These are phyloP conservation scores for Musa schizocarpa DNA, from an alignment of 176 grass and related monocot species.

Conservation along the genomic window DNA sequence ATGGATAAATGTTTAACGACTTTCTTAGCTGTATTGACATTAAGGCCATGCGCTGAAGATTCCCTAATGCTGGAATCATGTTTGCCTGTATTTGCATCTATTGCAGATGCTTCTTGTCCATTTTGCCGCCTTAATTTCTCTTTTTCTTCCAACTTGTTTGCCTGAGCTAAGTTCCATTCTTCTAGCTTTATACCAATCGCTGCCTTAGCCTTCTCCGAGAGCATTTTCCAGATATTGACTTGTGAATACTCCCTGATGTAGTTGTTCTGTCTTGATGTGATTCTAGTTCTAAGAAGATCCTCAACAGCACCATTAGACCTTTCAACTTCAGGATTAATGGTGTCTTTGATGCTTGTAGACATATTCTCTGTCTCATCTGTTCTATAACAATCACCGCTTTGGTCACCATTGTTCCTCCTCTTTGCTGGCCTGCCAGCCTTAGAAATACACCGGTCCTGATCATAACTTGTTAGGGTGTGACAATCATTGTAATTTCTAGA, in stretches of 20 bases:
- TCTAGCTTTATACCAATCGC: slow-evolving; percentile 38
- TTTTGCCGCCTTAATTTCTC: slow-evolving; percentile 15
- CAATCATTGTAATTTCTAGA: neutral
- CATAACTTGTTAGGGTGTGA: slow-evolving; percentile 14
- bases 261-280: slow-evolving; percentile 46
- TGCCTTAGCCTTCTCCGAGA: slow-evolving; percentile 60
- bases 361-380: slow-evolving; percentile 38
- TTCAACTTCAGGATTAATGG: slow-evolving; percentile 30
- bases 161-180: slow-evolving; percentile 35
- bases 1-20: slow-evolving; percentile 41
- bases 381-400: slow-evolving; percentile 23
- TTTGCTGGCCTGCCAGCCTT: slow-evolving; percentile 38
- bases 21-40: slow-evolving; percentile 32
- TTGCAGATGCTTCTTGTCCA: slow-evolving; percentile 24
- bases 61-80: slow-evolving; percentile 23
- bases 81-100: slow-evolving; percentile 26
- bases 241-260: slow-evolving; percentile 49
- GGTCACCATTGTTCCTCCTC: slow-evolving; percentile 34
- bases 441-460: slow-evolving; percentile 32
- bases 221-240: slow-evolving; percentile 40
- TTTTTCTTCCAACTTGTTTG: slow-evolving; percentile 22
- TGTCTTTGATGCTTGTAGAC: slow-evolving; percentile 24
- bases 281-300: slow-evolving; percentile 36
- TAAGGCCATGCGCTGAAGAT: slow-evolving; percentile 11
- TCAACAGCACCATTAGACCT: slow-evolving; percentile 32